Evolutionary conservation across 1,139 yeast species (phyloP).

Genomic region (Zygosaccharomyces pseudobailii): DNA sequence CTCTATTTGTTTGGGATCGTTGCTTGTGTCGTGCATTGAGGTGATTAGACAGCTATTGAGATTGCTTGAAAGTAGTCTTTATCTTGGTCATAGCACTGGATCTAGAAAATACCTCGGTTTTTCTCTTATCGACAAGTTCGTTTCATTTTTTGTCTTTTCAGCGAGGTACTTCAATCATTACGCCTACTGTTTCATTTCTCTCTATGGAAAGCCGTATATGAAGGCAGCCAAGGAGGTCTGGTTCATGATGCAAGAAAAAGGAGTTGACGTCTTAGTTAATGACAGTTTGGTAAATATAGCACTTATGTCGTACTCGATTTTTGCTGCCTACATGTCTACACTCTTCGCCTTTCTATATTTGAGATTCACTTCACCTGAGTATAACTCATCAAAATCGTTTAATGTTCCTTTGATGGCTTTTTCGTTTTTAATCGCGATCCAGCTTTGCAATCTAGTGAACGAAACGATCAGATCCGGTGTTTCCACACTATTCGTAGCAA

Average conservation of each 20-base stretch:
- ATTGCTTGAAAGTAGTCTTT: conserved; percentile 44
- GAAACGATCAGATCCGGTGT: conserved; percentile 77
- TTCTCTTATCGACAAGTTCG: conserved; percentile 54
- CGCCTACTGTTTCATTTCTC: conserved; percentile 82
- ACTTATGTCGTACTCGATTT: conserved; percentile 62
- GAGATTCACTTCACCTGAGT: conserved; percentile 65
- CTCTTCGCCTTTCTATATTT: conserved; percentile 68
- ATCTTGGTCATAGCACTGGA: conserved; percentile 40
- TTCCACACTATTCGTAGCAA: conserved; percentile 79
- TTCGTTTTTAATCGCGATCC: conserved; percentile 69
- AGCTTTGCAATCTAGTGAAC: conserved; percentile 67
- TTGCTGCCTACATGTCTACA: conserved; percentile 66
- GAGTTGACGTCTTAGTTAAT: conserved; percentile 80
- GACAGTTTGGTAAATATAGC: conserved; percentile 80
- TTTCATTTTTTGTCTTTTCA: conserved; percentile 69
- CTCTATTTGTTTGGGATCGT: conserved; percentile 82
- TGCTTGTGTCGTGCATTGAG: conserved; percentile 74
- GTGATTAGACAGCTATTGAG: conserved; percentile 49
- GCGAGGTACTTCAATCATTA: conserved; percentile 85
- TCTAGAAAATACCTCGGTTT: conserved; percentile 54
- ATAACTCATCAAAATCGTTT: conserved; percentile 61
- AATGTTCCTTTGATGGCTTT: conserved; percentile 77
- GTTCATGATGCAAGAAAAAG: conserved; percentile 70
- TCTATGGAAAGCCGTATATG: conserved; percentile 77
- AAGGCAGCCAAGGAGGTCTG: conserved; percentile 79